Conservation (phyloP, 78 protist genomes). For the Speleostelium caveatum region DNA sequence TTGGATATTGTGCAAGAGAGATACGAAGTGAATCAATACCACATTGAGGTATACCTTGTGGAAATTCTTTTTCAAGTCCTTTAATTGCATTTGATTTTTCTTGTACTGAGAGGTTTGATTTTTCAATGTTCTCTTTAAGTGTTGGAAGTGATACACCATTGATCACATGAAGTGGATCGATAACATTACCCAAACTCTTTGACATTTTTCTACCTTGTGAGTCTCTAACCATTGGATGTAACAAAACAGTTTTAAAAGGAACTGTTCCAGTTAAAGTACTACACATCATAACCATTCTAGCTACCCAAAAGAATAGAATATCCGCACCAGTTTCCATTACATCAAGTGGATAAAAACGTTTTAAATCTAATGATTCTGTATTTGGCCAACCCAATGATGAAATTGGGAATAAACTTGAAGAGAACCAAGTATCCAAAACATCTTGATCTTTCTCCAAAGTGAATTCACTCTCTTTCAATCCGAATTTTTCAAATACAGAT, state of each 20-base stretch:
- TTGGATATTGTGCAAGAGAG: conserved; percentile 76
- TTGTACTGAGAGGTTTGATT: conserved; percentile 29
- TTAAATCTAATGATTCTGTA: conserved; percentile 26
- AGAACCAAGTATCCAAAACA: conserved; percentile 98
- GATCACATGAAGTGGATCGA: conserved; percentile 91
- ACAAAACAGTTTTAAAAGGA: conserved; percentile 87
- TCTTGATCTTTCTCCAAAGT: conserved; percentile 90
- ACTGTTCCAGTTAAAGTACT: conserved; percentile 41
- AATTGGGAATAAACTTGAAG: conserved; percentile 98
- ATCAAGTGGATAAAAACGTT: conserved; percentile 87
- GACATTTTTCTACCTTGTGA: conserved; percentile 98
- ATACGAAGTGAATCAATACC: conserved; percentile 96
- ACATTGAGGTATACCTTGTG: conserved; percentile 91
- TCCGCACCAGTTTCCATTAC: conserved; percentile 96
- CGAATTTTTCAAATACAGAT: conserved; percentile 17
- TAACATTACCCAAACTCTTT: conserved; percentile 96
- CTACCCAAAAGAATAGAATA: conserved; percentile 98
- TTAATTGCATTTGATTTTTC: conserved; percentile 72
- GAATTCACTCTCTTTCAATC: background rate
- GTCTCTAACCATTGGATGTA: conserved; percentile 96
- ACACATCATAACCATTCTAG: conserved; percentile 96
- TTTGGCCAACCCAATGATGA: conserved; percentile 98
- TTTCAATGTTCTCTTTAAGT: background rate
- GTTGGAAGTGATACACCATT: conserved; percentile 65
- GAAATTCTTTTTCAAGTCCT: conserved; percentile 82